Evolutionary conservation across 2,329 filamentous ascomycete species (phyloP).

Genomic region (Aspergillus pseudoglaucus): DNA sequence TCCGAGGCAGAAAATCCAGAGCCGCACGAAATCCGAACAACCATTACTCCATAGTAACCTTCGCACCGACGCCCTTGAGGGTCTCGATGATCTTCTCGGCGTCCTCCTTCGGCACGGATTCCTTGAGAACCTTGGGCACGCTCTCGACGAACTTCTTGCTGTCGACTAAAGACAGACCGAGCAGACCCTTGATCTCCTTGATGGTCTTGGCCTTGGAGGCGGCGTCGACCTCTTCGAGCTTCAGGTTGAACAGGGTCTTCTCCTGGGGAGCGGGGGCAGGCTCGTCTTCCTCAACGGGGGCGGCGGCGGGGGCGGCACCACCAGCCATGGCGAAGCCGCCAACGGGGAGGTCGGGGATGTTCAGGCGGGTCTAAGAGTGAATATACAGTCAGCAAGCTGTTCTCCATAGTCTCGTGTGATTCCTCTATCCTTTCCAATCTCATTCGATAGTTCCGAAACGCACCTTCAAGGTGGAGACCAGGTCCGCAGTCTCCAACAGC

Average conservation of each 20-base stretch:
- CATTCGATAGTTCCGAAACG: slow-evolving; percentile 8
- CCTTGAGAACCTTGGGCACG: slow-evolving; percentile 97
- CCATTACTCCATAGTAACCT: slow-evolving; percentile 79
- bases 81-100: slow-evolving; percentile 96
- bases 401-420: slow-evolving; percentile 1
- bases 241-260: slow-evolving; percentile 96
- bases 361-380: slow-evolving; percentile 67
- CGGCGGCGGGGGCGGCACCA: slow-evolving; percentile 56
- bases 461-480: slow-evolving; percentile 94
- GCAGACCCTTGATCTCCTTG: slow-evolving; percentile 97
- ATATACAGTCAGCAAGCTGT: neutral
- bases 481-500: slow-evolving; percentile 90
- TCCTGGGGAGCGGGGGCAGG: slow-evolving; percentile 81
- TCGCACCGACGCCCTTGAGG: slow-evolving; percentile 87
- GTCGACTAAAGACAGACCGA: slow-evolving; percentile 93
- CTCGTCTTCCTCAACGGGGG: slow-evolving; percentile 66
- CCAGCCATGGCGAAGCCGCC: slow-evolving; percentile 75
- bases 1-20: slow-evolving; percentile 1
- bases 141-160: slow-evolving; percentile 99
- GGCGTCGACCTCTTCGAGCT: slow-evolving; percentile 84
- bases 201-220: slow-evolving; percentile 95
- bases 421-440: neutral
- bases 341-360: slow-evolving; percentile 95
- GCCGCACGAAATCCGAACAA: slow-evolving; percentile 4
- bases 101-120: slow-evolving; percentile 97